phyloP scores from a whole-genome alignment of 352 stramenopile species.

The Pythium guiyangense region DNA sequence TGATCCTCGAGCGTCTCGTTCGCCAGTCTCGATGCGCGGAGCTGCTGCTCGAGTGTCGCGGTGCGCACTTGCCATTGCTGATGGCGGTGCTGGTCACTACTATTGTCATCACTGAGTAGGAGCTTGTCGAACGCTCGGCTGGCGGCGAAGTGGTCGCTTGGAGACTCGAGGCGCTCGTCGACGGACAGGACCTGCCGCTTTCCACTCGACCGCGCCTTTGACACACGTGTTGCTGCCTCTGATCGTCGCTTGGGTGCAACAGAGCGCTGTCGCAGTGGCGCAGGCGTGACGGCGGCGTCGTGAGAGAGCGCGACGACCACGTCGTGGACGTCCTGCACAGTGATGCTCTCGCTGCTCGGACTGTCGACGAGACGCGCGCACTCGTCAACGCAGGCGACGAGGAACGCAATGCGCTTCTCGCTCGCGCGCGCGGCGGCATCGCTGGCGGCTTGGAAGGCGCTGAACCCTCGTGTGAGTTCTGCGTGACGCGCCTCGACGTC shows the following conservation, averaged over 20 bases:
- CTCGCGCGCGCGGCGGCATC: constrained; percentile 21
- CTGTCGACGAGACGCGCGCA: constrained; percentile 27
- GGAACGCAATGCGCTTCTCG: constrained; percentile 37
- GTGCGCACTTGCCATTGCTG: constrained; percentile 23
- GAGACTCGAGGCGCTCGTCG: too few species aligned
- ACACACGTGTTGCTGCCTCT: too few species aligned
- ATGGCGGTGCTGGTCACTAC: too few species aligned
- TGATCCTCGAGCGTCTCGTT: constrained; percentile 52
- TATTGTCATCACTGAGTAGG: not conserved
- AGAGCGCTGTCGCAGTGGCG: not conserved
- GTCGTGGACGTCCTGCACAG: constrained; percentile 34
- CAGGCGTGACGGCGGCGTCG: not conserved
- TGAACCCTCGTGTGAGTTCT: constrained; percentile 30
- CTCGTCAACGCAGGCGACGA: constrained; percentile 38
- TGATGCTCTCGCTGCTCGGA: constrained; percentile 10
- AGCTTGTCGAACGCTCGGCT: too few species aligned
- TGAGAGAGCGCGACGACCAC: constrained; percentile 28
- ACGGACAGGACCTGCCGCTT: too few species aligned
- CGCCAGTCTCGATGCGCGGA: constrained; percentile 26
- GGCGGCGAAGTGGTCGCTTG: too few species aligned
- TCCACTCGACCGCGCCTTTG: too few species aligned
- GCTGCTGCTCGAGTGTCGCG: constrained; percentile 30
- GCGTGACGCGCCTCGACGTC: constrained; percentile 6
- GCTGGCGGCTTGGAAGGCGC: constrained; percentile 21
- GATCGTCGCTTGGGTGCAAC: constrained; percentile 4